phyloP scores from a whole-genome alignment of 345 rosid species.

The Eutrema heterophyllum region DNA sequence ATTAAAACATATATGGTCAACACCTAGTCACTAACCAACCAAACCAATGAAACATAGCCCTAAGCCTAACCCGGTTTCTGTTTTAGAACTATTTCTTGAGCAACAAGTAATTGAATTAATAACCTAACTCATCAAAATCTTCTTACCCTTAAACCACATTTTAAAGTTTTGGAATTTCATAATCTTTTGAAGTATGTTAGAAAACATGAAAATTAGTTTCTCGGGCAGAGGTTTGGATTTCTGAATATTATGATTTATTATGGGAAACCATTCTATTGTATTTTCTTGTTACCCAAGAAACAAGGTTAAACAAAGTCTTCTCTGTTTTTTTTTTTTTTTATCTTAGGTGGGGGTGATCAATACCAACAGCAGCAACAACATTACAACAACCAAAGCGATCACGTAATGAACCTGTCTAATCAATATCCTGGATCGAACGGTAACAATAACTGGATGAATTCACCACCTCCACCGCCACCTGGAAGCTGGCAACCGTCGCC shows the following conservation, averaged over 20 bases:
- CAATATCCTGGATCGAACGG: constrained; percentile 33
- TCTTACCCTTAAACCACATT: neutral
- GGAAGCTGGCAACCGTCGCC: constrained; percentile 36
- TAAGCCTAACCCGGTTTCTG: neutral
- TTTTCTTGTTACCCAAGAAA: constrained; percentile 14
- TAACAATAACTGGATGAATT: constrained; percentile 32
- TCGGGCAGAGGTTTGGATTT: neutral
- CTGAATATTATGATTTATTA: neutral
- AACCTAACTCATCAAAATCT: neutral
- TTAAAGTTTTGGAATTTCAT: neutral
- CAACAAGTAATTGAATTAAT: neutral
- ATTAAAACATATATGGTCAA: neutral
- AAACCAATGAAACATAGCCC: neutral
- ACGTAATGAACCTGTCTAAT: constrained; percentile 28
- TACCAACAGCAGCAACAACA: constrained; percentile 30
- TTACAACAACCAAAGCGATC: constrained; percentile 33
- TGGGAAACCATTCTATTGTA: neutral
- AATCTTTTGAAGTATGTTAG: neutral
- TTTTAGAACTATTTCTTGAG: neutral
- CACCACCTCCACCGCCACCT: constrained; percentile 37
- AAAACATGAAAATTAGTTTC: neutral
- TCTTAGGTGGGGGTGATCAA: constrained; percentile 28
- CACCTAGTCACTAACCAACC: neutral
- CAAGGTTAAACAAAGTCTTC: neutral
- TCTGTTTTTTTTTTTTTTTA: neutral